phyloP scores from a whole-genome alignment of 306 rosid species.

The Cercis canadensis region DNA sequence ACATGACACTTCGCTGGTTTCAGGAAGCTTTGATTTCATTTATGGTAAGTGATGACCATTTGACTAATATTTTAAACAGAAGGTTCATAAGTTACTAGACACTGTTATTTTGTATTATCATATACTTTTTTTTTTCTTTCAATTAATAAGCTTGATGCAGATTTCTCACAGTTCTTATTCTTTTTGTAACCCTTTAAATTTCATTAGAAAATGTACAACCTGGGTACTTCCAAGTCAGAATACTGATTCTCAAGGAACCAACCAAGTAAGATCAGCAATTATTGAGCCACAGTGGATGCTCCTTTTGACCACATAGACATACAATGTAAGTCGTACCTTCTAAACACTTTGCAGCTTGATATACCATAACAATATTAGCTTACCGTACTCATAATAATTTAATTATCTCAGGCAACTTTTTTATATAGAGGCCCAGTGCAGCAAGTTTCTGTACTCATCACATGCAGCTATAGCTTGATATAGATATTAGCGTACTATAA shows the following conservation, averaged over 20 bases:
- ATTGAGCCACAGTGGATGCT: slow-evolving; percentile 30
- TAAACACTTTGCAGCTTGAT: slow-evolving; percentile 4
- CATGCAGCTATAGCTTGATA: too few relatives aligned
- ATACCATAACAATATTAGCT: not conserved
- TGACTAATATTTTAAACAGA: slow-evolving; percentile 8
- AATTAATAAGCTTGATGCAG: slow-evolving; percentile 21
- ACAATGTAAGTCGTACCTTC: slow-evolving; percentile 44
- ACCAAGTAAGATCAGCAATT: not conserved
- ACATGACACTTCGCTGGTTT: slow-evolving; percentile 21
- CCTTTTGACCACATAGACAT: slow-evolving; percentile 32
- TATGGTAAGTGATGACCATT: slow-evolving; percentile 34
- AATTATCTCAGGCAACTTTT: too few relatives aligned
- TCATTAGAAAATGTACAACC: slow-evolving; percentile 28
- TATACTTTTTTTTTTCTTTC: not conserved
- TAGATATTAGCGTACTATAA: too few relatives aligned
- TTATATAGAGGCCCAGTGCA: too few relatives aligned
- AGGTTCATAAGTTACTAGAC: slow-evolving; percentile 22
- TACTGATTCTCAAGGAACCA: slow-evolving; percentile 19
- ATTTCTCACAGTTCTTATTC: slow-evolving; percentile 25
- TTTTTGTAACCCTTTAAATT: slow-evolving; percentile 21
- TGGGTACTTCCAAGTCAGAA: slow-evolving; percentile 15
- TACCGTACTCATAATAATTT: too few relatives aligned
- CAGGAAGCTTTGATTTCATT: slow-evolving; percentile 16
- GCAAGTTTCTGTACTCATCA: too few relatives aligned
- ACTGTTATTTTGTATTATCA: slow-evolving; percentile 17